A percentile compares a stretch with the other conserved stretches of the same genome.
phyloP scores from a whole-genome alignment of 148 eudicot species.

The Dysphania ambrosioides region DNA sequence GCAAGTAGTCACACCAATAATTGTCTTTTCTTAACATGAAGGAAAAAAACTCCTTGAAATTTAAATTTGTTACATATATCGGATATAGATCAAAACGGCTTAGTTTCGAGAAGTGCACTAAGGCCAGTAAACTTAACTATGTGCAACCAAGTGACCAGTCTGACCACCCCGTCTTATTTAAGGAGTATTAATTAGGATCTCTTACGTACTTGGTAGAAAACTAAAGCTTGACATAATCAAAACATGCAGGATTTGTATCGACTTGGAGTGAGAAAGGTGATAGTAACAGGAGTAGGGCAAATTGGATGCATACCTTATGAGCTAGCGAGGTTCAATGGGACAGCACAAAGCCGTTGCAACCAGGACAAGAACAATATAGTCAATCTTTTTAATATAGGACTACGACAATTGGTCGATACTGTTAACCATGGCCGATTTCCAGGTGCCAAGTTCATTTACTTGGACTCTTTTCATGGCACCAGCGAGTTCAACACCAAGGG shows the following conservation, averaged over 20 bases:
- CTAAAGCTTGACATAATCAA: background rate
- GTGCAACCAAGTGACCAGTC: no score
- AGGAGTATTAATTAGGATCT: no score
- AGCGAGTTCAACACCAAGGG: slow-evolving; percentile 43
- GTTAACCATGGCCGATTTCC: slow-evolving; percentile 55
- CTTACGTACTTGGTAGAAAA: no score
- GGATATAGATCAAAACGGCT: no score
- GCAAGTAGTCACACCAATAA: no score
- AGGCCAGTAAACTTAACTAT: no score
- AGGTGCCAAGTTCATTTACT: slow-evolving; percentile 65
- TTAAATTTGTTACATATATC: no score
- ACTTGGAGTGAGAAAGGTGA: slow-evolving; percentile 71
- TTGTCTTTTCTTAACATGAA: no score
- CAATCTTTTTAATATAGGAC: slow-evolving; percentile 52
- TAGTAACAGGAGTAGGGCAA: slow-evolving; percentile 62
- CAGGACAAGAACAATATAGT: slow-evolving; percentile 60
- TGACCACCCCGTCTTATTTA: no score
- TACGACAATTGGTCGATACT: slow-evolving; percentile 51
- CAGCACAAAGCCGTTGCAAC: slow-evolving; percentile 44
- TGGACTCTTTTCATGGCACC: slow-evolving; percentile 47
- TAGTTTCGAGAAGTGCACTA: no score
- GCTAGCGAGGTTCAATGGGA: slow-evolving; percentile 56
- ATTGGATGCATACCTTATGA: slow-evolving; percentile 90
- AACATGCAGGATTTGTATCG: slow-evolving; percentile 46
- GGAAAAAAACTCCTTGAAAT: no score